Conservation (phyloP, 345 rosid species). For the Sapria himalayana region DNA sequence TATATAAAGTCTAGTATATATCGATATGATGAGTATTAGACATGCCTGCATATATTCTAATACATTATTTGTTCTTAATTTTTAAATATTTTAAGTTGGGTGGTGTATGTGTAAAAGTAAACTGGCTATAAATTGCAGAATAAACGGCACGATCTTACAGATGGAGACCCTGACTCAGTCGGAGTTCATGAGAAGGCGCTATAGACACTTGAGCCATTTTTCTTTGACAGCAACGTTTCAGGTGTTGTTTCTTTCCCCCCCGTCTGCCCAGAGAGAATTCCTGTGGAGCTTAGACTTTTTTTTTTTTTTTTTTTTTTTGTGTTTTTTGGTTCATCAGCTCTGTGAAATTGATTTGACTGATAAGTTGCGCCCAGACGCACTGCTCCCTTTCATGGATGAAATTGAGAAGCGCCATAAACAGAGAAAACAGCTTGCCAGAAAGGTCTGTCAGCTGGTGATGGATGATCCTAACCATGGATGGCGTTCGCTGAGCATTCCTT, state of each 20-base stretch:
- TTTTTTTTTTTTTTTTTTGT: conserved; percentile 4
- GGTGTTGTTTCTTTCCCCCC: conserved; percentile 18
- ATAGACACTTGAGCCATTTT: conserved; percentile 78
- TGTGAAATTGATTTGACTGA: conserved; percentile 78
- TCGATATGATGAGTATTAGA: no score
- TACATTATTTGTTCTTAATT: no score
- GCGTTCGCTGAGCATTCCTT: no score
- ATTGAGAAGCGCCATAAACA: conserved; percentile 67
- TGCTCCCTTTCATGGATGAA: conserved; percentile 72
- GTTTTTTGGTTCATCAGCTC: conserved; percentile 27
- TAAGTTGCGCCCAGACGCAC: conserved; percentile 36
- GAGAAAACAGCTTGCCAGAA: conserved; percentile 53
- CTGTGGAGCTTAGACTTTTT: neutral
- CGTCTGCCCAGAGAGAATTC: neutral
- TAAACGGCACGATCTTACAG: conserved; percentile 65
- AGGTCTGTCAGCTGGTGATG: conserved; percentile 22
- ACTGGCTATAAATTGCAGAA: conserved; percentile 28
- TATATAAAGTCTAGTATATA: no score
- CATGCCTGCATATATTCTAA: no score
- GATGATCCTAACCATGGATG: neutral
- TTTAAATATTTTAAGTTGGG: no score
- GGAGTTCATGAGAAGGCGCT: conserved; percentile 66
- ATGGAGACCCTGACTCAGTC: conserved; percentile 74
- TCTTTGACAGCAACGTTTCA: conserved; percentile 71
- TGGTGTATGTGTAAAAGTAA: no score